A percentile compares a stretch with the other conserved stretches of the same genome.
Conservation (phyloP, 495 filamentous ascomycete genomes). For the Lepidopterella palustris region DNA sequence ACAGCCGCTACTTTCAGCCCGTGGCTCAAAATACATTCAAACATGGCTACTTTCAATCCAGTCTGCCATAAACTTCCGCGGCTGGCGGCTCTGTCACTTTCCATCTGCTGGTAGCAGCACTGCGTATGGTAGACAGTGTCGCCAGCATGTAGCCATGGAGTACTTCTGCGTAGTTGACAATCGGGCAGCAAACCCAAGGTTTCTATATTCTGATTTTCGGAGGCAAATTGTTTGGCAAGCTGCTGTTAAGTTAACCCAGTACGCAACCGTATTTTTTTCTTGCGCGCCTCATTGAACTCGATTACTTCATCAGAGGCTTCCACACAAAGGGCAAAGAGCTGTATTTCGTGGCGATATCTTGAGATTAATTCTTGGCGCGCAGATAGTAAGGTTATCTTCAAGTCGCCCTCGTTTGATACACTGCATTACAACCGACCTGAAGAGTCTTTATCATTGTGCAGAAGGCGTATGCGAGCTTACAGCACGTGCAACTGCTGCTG, state of each 20-base stretch:
- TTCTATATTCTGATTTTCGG: background rate
- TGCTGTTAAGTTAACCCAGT: too few species aligned
- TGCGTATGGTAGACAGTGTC: background rate
- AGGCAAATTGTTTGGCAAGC: background rate
- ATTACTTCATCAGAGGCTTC: too few species aligned
- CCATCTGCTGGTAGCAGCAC: background rate
- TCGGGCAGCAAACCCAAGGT: background rate
- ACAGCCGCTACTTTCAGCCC: background rate
- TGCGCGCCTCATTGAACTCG: too few species aligned
- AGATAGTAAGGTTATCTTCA: background rate
- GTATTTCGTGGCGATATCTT: too few species aligned
- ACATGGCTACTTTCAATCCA: background rate
- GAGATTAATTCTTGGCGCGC: background rate
- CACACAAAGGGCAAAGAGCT: too few species aligned
- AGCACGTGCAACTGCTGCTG: conserved; percentile 3
- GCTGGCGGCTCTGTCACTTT: background rate
- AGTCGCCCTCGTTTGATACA: background rate
- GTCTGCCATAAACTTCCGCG: background rate
- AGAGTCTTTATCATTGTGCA: background rate
- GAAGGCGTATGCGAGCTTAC: background rate
- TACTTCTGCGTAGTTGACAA: background rate
- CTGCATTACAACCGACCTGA: background rate
- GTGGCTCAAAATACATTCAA: background rate
- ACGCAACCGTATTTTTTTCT: too few species aligned
- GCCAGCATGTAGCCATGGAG: background rate